Evolutionary conservation across 306 rosid genomes (phyloP), one percentile per base, ranked within the genome.

Genomic region (Gillenia trifoliata): DNA sequence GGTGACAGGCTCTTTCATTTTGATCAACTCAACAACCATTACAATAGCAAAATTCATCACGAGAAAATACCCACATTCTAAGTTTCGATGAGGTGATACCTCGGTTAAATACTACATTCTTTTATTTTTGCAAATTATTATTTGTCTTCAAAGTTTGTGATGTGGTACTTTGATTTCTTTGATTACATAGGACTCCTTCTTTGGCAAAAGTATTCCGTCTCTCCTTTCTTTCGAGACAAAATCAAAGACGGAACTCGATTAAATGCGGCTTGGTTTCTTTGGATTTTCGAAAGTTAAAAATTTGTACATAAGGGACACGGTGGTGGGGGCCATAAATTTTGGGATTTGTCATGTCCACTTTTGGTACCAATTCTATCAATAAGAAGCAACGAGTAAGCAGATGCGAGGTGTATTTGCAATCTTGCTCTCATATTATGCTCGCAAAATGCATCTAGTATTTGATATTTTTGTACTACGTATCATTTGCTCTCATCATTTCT

Each of bases 371-470:
- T 88, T 74, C 63, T 88, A 56, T 88, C 92, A 19, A 29, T 93
- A 77, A n/a, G n/a, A 90, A 93, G 81, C 97, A 88, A 64, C 98
- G 88, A 96, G 98, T 91, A 86, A n/a, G n/a, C n/a, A n/a, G n/a
- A n/a, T n/a, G n/a, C n/a, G n/a, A n/a, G n/a, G n/a, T n/a, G n/a
- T n/a, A n/a, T n/a, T n/a, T n/a, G n/a, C n/a, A n/a, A n/a, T n/a
- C n/a, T n/a, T n/a, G n/a, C n/a, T n/a, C n/a, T n/a, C n/a, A n/a
- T n/a, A n/a, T 38, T 33, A 20, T 9, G n/a, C 60, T 54, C 56
- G 54, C 40, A 38, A 17, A 23, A n/a, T n/a, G 22, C 25, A 11
- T 55, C 33, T 6, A 54, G 22, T 9, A 12, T 60, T 29, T 26
- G 23, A 15, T 23, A 28, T 38, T n/a, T n/a, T 16, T 40, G 56